Base-by-base conservation (phyloP, 495 filamentous ascomycete species). In the Penicillium flavigenum region DNA sequence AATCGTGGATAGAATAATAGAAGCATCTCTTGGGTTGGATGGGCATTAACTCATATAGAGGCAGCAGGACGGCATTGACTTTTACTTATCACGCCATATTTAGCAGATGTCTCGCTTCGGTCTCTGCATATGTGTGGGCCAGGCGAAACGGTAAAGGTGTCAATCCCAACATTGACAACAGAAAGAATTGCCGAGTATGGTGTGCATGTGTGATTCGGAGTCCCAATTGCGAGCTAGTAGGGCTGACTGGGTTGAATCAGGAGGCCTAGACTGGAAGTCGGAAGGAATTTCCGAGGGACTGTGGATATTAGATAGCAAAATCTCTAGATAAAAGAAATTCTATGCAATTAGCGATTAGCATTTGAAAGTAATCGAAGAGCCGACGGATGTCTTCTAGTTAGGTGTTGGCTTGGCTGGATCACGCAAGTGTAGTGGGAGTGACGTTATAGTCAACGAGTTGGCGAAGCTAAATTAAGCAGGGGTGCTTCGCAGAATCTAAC, bases 361-460 rank as follows among this genome's bases (percentile, higher is more conserved):
- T 29, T 52, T 16, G 12, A 27, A 20, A 31, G 1, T 1, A 42
- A 9, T 24, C n/a, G 47, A 16, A 53, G 9, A 38, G 32, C 14
- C 27, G 43, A 54, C 3, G 4, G 14, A 1, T 20, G 11, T 42
- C 34, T 31, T 12, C 43, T 27, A 47, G 47, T 47, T 52, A 46
- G n/a, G 9, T 3, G 20, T 27, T 20, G 31, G 29, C 50, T 60
- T 58, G 63, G 54, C 54, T 29, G 38, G 22, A 64, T 61, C 66
- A 68, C 66, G 66, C 66, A 66, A 68, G 43, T 54, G 44, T 3
- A 17, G 53, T 51, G 31, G 39, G 56, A 64, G 47, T 68, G 66
- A 68, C 63, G 66, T 58, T 46, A 62, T 56, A 56, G 24, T 45
- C 43, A 19, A 38, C 58, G 55, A 66, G 56, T 66, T 1, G 7